Evolutionary conservation across 2,329 filamentous ascomycete species (phyloP), one percentile per base, ranked within the genome.

Genomic region (Kalaharituber pfeilii): DNA sequence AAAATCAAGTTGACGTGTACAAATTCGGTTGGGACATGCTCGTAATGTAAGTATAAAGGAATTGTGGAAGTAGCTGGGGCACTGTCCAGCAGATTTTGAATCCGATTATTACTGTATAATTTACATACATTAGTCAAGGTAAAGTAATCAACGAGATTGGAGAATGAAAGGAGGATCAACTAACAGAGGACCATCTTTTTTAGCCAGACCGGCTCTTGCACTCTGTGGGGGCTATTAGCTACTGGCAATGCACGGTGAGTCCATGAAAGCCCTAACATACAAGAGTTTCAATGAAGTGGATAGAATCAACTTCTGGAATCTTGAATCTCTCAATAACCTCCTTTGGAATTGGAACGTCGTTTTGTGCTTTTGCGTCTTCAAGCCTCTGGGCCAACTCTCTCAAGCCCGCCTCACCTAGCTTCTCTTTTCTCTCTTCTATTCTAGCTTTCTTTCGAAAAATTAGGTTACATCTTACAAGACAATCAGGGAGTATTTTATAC

Each of bases 1-100:
- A 96, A 73, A 54, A 91, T 79, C 22, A 96, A 69, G 49, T 79
- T 82, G 55, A 96, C 76, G 62, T 89, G 83, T 5, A 94, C 86
- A 67, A 98, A 98, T 65, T 86, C 94, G 56, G 86, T 93, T 1
- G 83, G 82, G 13, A 96, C 87, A 64, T 94, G 82, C 69, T 98
- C 91, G 61, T 93, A 98, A 68, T 98, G 89, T n/a, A 98, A 75
- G 68, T 95, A 98, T 2, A 96, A 72, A 0, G 86, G 83, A n/a
- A 81, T 66, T 15, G 74, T 72, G 11, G 72, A 68, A 33, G 76
- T 73, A 13, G 25, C 24, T 22, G 42, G 6, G 39, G 86, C 78
- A 13, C 74, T 71, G 65, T 96, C 85, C 50, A 98, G 78, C 50
- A 81, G 69, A 57, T 79, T 74, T 67, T 98, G 91, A 3, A 86